Percentiles rank a stretch among this genome's conserved stretches.
Conservation (phyloP, 2,329 filamentous ascomycete genomes). For the Paracorniculantispora psalliotae region DNA sequence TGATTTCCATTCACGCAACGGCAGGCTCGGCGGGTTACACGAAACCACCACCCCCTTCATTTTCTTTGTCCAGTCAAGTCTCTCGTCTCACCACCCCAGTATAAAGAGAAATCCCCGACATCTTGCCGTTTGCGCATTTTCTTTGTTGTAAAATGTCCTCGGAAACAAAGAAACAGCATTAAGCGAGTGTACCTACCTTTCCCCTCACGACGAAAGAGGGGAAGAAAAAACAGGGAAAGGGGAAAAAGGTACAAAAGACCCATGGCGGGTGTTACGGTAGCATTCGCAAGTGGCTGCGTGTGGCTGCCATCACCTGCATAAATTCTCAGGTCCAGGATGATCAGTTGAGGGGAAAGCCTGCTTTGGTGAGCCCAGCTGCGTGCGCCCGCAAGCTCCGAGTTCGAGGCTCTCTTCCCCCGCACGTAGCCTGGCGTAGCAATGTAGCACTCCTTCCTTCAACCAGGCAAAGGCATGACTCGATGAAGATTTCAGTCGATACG, state of each 20-base stretch:
- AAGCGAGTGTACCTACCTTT: not conserved
- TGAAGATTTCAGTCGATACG: not conserved
- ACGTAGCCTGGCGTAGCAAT: no score
- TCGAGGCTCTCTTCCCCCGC: not conserved
- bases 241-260: not conserved
- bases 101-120: no score
- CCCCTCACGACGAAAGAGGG: not conserved
- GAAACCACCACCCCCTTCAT: not conserved
- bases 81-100: no score
- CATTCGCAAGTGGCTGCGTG: slow-evolving; percentile 2
- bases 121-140: no score
- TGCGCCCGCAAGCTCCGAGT: not conserved
- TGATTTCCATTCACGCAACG: not conserved
- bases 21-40: not conserved
- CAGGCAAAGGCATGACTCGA: not conserved
- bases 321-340: not conserved
- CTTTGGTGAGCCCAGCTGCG: no score
- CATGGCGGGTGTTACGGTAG: not conserved
- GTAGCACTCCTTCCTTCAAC: no score
- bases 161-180: not conserved
- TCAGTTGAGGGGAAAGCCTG: not conserved
- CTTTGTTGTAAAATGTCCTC: not conserved
- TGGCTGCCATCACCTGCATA: slow-evolving; percentile 11
- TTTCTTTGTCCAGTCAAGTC: not conserved
- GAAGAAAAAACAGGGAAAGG: not conserved